Evolutionary conservation across 768 basidiomycete genomes (phyloP).

Genomic region (Agaricus subrufescens): DNA sequence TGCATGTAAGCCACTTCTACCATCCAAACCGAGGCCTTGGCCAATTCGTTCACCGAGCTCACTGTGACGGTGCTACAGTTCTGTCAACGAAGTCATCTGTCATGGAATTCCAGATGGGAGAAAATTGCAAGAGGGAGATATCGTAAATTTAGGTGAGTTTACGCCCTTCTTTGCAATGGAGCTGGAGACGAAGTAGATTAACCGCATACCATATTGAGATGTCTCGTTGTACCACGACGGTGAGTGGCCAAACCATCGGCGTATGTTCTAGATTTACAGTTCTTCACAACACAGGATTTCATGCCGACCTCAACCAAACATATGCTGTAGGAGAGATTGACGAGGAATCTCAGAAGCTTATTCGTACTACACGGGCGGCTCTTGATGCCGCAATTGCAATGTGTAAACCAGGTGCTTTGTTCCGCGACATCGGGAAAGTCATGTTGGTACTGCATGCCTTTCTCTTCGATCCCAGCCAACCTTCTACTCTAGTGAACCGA

Average conservation of each 20-base stretch:
- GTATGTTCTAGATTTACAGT: background rate
- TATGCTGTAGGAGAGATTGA: conserved; percentile 88
- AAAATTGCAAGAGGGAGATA: conserved; percentile 87
- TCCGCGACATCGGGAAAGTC: conserved; percentile 81
- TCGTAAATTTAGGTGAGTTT: conserved; percentile 80
- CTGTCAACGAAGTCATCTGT: conserved; percentile 94
- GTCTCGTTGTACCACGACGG: conserved; percentile 79
- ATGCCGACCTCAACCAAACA: conserved; percentile 90
- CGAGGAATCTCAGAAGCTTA: conserved; percentile 77
- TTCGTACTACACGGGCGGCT: conserved; percentile 76
- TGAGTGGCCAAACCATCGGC: conserved; percentile 17
- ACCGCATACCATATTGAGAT: conserved; percentile 38
- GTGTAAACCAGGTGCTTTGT: conserved; percentile 91
- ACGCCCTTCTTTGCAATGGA: background rate
- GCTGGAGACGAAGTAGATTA: background rate
- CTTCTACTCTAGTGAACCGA: conserved; percentile 59
- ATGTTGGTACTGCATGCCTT: conserved; percentile 54
- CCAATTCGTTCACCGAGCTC: background rate
- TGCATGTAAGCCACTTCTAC: conserved; percentile 72
- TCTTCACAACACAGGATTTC: conserved; percentile 54
- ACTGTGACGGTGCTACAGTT: conserved; percentile 35
- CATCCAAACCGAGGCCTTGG: background rate
- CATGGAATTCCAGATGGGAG: conserved; percentile 93
- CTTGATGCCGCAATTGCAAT: conserved; percentile 87
- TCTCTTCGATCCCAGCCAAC: background rate